Conservation (phyloP, 306 rosid genomes). For the Canavalia ensiformis region DNA sequence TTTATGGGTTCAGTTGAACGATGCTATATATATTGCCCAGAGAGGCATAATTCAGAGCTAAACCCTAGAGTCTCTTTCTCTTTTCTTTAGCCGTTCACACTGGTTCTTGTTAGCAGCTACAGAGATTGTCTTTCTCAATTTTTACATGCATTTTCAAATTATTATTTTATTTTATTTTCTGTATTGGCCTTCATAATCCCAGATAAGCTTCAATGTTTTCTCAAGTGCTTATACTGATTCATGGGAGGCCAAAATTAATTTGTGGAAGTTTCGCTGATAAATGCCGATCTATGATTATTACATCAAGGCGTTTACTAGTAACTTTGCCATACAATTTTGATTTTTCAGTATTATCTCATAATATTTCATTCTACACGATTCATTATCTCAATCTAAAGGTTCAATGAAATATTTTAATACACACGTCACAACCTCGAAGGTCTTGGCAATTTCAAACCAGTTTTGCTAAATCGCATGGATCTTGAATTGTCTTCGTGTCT, state of each 20-base stretch:
- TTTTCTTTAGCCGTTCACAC: too few relatives aligned
- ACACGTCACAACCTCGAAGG: too few relatives aligned
- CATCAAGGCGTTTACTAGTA: constrained; percentile 74
- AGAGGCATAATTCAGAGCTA: not conserved
- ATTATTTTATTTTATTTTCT: not conserved
- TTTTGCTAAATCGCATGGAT: too few relatives aligned
- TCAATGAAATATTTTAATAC: too few relatives aligned
- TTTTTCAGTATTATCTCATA: not conserved
- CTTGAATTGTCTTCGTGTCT: too few relatives aligned
- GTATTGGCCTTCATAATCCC: constrained; percentile 83
- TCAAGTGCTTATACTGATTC: constrained; percentile 79
- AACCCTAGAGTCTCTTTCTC: constrained; percentile 1
- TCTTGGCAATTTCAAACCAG: too few relatives aligned
- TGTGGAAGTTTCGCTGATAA: constrained; percentile 85
- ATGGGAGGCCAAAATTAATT: constrained; percentile 70
- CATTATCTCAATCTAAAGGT: not conserved
- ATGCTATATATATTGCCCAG: not conserved
- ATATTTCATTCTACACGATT: not conserved
- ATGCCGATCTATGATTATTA: constrained; percentile 49
- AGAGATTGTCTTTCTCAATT: not conserved
- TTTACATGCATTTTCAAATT: not conserved
- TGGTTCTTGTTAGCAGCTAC: not conserved
- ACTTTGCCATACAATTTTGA: constrained; percentile 59
- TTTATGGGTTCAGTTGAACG: not conserved
- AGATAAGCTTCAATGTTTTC: constrained; percentile 56